Percentiles rank a stretch among this genome's conserved stretches.
phyloP scores from a whole-genome alignment of 208 protist species.

The Trypanosoma congolense region DNA sequence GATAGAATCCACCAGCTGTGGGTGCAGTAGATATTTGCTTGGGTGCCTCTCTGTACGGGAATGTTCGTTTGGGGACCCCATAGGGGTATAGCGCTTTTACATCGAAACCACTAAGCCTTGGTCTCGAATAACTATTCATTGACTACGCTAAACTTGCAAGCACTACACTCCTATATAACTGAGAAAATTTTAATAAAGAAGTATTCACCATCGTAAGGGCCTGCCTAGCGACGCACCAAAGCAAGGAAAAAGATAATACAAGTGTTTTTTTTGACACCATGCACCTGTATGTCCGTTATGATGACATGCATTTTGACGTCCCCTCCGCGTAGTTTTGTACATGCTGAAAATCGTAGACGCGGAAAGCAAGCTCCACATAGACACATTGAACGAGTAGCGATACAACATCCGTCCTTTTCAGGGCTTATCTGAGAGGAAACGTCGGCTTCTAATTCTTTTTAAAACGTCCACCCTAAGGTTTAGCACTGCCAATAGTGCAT shows the following conservation, averaged over 20 bases:
- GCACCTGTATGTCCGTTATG: too few relatives aligned
- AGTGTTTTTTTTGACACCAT: slow-evolving; percentile 6
- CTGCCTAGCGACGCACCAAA: too few relatives aligned
- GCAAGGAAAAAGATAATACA: slow-evolving; percentile 7
- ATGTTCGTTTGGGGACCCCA: slow-evolving; percentile 84
- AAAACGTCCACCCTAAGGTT: slow-evolving; percentile 44
- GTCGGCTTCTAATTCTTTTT: slow-evolving; percentile 28
- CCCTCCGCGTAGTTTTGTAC: neutral
- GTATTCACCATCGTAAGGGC: too few relatives aligned
- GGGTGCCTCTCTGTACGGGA: slow-evolving; percentile 80
- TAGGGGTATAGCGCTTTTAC: slow-evolving; percentile 78
- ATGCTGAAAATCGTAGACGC: neutral
- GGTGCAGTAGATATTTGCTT: slow-evolving; percentile 82
- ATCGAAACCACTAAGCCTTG: slow-evolving; percentile 60
- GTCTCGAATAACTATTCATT: slow-evolving; percentile 64
- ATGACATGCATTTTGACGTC: neutral
- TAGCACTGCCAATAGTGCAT: slow-evolving; percentile 48
- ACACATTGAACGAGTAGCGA: neutral
- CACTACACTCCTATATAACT: too few relatives aligned
- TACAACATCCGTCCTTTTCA: neutral
- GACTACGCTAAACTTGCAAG: too few relatives aligned
- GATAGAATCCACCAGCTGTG: slow-evolving; percentile 77
- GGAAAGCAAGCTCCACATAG: neutral
- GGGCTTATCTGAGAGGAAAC: slow-evolving; percentile 11
- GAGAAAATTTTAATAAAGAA: too few relatives aligned